Evolutionary conservation across 1,284 basidiomycete genomes (phyloP), one percentile per base, ranked within the genome.

Genomic region (Cryptococcus deneoformans): DNA sequence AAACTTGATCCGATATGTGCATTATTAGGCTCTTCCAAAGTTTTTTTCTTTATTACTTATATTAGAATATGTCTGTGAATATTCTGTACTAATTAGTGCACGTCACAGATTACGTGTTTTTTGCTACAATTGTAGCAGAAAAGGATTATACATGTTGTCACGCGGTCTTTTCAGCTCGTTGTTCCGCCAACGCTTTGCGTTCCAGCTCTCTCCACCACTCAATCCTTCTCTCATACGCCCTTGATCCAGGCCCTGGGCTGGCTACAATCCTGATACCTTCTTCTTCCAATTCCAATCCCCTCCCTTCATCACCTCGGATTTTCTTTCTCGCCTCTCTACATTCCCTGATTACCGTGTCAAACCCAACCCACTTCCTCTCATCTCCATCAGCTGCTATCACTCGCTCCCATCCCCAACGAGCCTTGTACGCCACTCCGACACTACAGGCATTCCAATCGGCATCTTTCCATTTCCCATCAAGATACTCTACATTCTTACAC

Each of bases 401-500:
- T 8, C 74, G 54, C 56, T 71, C 74, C 60, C 65, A 76, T 3
- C 72, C 72, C 76, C 76, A 77, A 44, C 69, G 57, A 1, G 76
- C 75, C 52, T 76, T 75, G 60, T 74, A 77, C 2, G 72, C 76
- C 14, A 72, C 71, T 12, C 76, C 76, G 9, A 77, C 75, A 0
- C 67, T 70, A 56, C 76, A 77, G 8, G 70, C 67, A 52, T 77
- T 76, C 66, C 72, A 75, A 47, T 70, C 62, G 0, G 68, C 69
- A 40, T 70, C 66, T 2, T 51, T 50, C 65, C 71, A 74, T 52
- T 57, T 35, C 7, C 52, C 53, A 29, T 60, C 56, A 16, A 38
- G 29, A 53, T 56, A 71, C 51, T 73, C 71, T 20, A 73, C 71
- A 20, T 65, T 62, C 55, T 72, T 75, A 57, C 67, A 89, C 9